Evolutionary conservation across 208 protist genomes (phyloP), one percentile per base, ranked within the genome.

Genomic region (Jaenimonas drosophilae): DNA sequence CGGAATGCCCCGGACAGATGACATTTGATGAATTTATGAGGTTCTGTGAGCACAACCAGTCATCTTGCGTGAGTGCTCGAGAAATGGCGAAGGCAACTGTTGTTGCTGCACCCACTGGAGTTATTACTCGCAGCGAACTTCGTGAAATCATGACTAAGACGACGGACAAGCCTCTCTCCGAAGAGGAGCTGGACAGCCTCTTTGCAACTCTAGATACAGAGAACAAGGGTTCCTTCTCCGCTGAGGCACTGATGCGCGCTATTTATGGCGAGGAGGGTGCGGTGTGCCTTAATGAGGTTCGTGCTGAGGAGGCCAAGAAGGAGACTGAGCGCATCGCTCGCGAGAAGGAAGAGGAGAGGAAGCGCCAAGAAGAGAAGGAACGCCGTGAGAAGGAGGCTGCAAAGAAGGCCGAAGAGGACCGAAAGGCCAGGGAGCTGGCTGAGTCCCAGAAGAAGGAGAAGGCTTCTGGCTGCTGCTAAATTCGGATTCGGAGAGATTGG

Each of bases 171-270:
- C 43, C 49, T 7, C 59, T 91, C n/a, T 69, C 57, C 19, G 64
- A 68, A 24, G 70, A 81, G 40, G 83, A 92, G 54, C 57, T 84
- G 34, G 83, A 92, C 42, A 63, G 68, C n/a, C 65, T 92, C 49
- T 92, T 88, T 48, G 50, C 53, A 36, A 75, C 62, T 54, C 34
- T 88, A 75, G 78, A 92, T 38, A 49, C 42, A 7, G 59, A 79
- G 2, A 75, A 81, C 64, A 84, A 64, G 38, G 77, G 77, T n/a
- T 68, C 72, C 29, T 74, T 92, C 43, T 64, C 63, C 20, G 63
- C 65, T 38, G 66, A 84, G 21, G 58, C 65, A 49, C 60, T 92
- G 41, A 87, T 92, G 83, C 66, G 70, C 20, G 46, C 78, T 19
- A 49, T 91, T 14, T 85, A 84, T 58, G 83, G 83, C 42, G 66